Evolutionary conservation across 2,329 filamentous ascomycete species (phyloP), one percentile per base, ranked within the genome.

Genomic region (Fusarium sp.): DNA sequence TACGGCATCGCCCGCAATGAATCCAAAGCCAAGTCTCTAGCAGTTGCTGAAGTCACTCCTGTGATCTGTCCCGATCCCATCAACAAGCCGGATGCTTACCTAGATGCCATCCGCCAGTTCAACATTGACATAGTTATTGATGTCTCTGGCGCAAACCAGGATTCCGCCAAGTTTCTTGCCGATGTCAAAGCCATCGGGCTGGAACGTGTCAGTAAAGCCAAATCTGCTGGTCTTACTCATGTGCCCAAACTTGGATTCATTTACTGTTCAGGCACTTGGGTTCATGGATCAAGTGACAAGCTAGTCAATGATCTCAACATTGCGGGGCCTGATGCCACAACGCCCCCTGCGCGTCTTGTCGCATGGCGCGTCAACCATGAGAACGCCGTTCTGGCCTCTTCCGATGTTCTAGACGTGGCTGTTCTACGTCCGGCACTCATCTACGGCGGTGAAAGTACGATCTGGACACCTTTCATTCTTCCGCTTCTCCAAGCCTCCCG

Each of bases 241-340:
- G 1, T 7, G 2, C 17, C 33, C 0, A 53, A 20, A 2, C 49
- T 53, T 1, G 33, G 49, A 10, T 41, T 53, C 2, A 40, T 41
- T 30, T 53, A 53, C 35, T 53, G 23, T 3, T 53, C 49, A 1
- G 35, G 49, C 5, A 53, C 49, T 13, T 53, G 49, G 49, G 49
- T 53, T 2, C 49, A 53, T 3, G 49, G 49, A 7, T 40, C 49
- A 3, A 53, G 35, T 17, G 49, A 53, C 0, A 13, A 10, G 9
- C 10, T 10, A 1, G 33, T 17, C 13, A 53, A 41, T 7, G 33
- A 53, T 20, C 18, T 53, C 0, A 35, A 40, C 1, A 44, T 18
- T 0, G 23, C 38, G 2, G 17, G 49, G 4, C 14, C 33, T 5
- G 1, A 20, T 20, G 13, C 23, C 7, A 0, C 18, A 0, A 41